These are phyloP conservation scores for Limonium bicolor DNA, from an alignment of 148 eudicot species.

Conservation along the genomic window DNA sequence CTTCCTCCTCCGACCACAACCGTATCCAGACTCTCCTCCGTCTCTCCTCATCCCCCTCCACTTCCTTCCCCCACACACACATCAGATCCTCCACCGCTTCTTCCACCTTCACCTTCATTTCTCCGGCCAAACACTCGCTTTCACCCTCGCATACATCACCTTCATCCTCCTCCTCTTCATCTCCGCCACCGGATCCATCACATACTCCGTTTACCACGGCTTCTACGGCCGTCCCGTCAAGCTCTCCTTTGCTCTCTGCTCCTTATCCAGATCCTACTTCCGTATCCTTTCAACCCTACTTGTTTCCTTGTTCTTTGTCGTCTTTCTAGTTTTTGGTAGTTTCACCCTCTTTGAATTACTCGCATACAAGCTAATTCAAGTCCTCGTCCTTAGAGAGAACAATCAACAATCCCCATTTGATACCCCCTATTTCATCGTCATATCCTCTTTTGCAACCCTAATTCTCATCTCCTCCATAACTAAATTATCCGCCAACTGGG, in stretches of 20 bases:
- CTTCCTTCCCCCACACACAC: not conserved
- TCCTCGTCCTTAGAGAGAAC: conserved; percentile 8
- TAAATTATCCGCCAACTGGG: conserved; percentile 31
- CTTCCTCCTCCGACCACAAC: conserved; percentile 1
- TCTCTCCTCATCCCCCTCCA: conserved; percentile 9
- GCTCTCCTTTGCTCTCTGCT: conserved; percentile 1
- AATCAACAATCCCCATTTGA: conserved; percentile 6
- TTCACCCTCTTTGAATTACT: conserved; percentile 10
- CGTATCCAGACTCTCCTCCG: conserved; percentile 2
- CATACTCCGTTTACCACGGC: conserved; percentile 8
- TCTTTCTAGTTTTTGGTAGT: not conserved
- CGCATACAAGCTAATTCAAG: conserved; percentile 7
- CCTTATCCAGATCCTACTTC: not conserved
- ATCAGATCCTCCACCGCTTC: conserved; percentile 7
- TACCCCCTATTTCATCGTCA: conserved; percentile 12
- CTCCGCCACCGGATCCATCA: conserved; percentile 8
- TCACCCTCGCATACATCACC: conserved; percentile 10
- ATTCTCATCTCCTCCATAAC: conserved; percentile 9
- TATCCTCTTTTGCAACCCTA: conserved; percentile 8
- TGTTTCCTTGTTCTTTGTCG: conserved; percentile 7
- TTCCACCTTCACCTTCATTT: conserved; percentile 1
- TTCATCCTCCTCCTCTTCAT: conserved; percentile 10
- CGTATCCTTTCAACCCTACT: conserved; percentile 6
- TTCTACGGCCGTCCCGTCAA: conserved; percentile 8
- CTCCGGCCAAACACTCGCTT: not conserved